A percentile compares a stretch with the other conserved stretches of the same genome.
phyloP scores from a whole-genome alignment of 257 asterid genomes.

The Craterostigma plantagineum region DNA sequence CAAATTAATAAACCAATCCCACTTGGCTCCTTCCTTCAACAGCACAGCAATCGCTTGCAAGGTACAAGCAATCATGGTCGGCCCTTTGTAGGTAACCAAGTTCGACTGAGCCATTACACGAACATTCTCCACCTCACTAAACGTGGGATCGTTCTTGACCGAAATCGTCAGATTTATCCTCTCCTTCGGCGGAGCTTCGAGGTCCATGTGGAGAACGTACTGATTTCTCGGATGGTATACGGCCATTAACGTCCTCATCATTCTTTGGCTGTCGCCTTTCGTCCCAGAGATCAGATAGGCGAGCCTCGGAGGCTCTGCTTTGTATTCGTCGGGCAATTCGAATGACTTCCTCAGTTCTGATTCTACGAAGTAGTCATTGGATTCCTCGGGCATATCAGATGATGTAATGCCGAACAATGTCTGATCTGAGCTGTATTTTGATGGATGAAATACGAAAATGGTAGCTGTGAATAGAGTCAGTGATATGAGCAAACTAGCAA shows the following conservation, averaged over 20 bases:
- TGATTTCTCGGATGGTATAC: conserved; percentile 92
- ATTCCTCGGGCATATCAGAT: conserved; percentile 23
- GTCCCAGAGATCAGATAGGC: conserved; percentile 97
- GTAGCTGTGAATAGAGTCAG: no score
- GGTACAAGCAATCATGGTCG: conserved; percentile 94
- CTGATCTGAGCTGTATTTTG: no score
- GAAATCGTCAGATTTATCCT: conserved; percentile 74
- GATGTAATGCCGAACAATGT: no score
- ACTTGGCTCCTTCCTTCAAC: conserved; percentile 59
- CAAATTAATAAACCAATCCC: conserved; percentile 99
- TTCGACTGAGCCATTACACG: conserved; percentile 94
- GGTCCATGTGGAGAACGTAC: conserved; percentile 94
- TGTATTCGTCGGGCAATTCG: conserved; percentile 11
- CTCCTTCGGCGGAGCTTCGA: conserved; percentile 92
- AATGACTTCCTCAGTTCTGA: conserved; percentile 43
- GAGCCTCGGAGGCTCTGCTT: conserved; percentile 61
- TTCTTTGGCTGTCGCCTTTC: conserved; percentile 83
- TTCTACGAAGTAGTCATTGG: conserved; percentile 43
- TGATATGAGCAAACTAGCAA: no score
- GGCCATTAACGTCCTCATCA: conserved; percentile 86
- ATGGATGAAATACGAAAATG: no score
- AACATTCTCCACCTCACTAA: conserved; percentile 71
- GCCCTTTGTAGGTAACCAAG: conserved; percentile 94
- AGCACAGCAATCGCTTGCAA: conserved; percentile 83
- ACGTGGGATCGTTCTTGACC: conserved; percentile 76